Percentiles rank a stretch among this genome's conserved stretches.
These are phyloP conservation scores for Trichoderma aggressivum DNA, from an alignment of 2,329 filamentous ascomycete genomes.

Conservation along the genomic window DNA sequence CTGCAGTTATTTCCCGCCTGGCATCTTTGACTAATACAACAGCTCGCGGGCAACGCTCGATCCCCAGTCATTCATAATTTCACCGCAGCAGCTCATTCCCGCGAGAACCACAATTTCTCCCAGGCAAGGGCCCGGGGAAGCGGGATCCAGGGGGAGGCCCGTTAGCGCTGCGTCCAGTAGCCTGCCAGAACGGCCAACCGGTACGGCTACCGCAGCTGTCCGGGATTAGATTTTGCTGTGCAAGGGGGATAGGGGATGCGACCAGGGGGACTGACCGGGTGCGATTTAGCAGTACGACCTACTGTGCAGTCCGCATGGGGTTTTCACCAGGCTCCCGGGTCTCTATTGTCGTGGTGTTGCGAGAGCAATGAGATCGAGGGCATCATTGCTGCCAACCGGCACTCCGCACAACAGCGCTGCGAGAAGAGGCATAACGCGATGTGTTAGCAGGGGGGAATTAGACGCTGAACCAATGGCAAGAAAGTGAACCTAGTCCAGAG, in stretches of 20 bases:
- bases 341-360: neutral
- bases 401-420: neutral
- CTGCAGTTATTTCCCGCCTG: neutral
- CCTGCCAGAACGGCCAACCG: neutral
- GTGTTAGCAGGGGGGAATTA: neutral
- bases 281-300: constrained; percentile 1
- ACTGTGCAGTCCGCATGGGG: neutral
- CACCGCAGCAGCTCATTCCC: neutral
- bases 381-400: neutral
- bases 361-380: neutral
- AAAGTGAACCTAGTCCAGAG: neutral
- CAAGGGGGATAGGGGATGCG: neutral
- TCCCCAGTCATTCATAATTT: constrained; percentile 1
- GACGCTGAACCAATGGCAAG: neutral
- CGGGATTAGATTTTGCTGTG: neutral
- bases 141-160: constrained; percentile 12
- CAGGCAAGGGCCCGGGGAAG: constrained; percentile 12
- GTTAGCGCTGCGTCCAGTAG: neutral
- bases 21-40: neutral
- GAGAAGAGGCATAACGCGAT: neutral
- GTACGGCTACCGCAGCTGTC: neutral
- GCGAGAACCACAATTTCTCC: neutral
- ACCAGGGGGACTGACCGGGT: neutral
- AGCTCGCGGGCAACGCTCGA: neutral
- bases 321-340: constrained; percentile 3